Base-by-base conservation (phyloP, 805 yeast genomes). In the Yarrowia osloensis region DNA sequence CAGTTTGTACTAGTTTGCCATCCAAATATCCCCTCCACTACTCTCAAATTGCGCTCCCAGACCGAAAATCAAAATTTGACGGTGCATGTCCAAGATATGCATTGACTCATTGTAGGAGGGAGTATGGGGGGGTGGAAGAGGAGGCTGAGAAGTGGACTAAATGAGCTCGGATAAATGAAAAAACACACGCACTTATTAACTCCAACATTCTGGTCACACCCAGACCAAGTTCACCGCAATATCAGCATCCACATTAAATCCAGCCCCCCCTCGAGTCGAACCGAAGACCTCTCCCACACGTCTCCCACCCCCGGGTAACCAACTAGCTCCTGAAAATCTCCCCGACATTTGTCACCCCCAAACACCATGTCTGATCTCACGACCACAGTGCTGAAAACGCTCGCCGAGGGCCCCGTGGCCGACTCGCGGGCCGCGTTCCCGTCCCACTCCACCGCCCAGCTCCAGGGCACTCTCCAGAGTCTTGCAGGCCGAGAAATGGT, bases 401-500 rank as follows among this genome's bases (percentile, higher is more conserved):
- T 94, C 68, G 88, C 87, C 71, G 81, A 82, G 73, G 42, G 86
- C 50, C 81, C 84, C 67, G 88, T 95, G 68, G 82, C 80, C 63
- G 92, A 91, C 77, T 86, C 98, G 5, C 79, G 85, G 65, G 83
- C 79, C 21, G 83, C 83, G 59, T 90, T 93, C 80, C 89, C 95
- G 46, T 81, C 78, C 17, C 80, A 70, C 65, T 72, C 75, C 52
- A 69, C 77, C 62, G 71, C 73, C 69, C 71, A 72, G 49, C 70
- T 77, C 55, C 80, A 78, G 74, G 85, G 97, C n/a, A 94, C 94
- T 31, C 85, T 95, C 74, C 88, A 88, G 75, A 93, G 98, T 24
- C 82, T 95, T 67, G 84, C 88, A 75, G 93, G 97, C 69, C 89
- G 89, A 77, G 83, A 85, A 67, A 93, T 94, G 90, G 84, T 95